Evolutionary conservation across 2,329 filamentous ascomycete genomes (phyloP).

Genomic region (Trichoderma endophyticum): DNA sequence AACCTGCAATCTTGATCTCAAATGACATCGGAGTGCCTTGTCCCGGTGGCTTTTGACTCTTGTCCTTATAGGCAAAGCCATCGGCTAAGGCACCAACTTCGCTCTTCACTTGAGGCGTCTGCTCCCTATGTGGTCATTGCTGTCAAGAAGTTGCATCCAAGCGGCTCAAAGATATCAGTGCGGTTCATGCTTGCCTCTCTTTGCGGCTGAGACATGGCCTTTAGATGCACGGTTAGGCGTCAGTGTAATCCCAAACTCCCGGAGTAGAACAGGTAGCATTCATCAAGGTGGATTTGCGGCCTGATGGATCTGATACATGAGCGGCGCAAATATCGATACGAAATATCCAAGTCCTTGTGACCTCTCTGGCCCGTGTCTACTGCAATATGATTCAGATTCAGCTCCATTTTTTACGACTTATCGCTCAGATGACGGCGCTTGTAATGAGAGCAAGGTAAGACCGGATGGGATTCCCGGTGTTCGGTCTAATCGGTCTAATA

Average conservation of each 20-base stretch:
- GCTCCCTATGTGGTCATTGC: not conserved
- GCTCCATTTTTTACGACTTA: not conserved
- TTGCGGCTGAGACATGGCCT: constrained; percentile 1
- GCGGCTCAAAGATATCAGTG: not conserved
- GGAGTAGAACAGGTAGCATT: not conserved
- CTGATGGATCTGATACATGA: not conserved
- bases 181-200: not conserved
- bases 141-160: not conserved
- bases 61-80: not conserved
- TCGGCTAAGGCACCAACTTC: not conserved
- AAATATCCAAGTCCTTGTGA: not conserved
- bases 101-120: not conserved
- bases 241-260: not conserved
- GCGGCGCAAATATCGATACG: not conserved
- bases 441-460: not conserved
- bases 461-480: not conserved
- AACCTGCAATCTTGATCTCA: not conserved
- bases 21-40: not conserved
- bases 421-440: not conserved
- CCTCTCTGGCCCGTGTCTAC: not conserved
- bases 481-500: not conserved
- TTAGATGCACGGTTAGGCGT: not conserved
- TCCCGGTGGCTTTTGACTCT: not conserved
- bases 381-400: not conserved
- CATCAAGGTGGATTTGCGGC: not conserved